Evolutionary conservation across 2,329 filamentous ascomycete genomes (phyloP).

Genomic region (Helotiales sp.): DNA sequence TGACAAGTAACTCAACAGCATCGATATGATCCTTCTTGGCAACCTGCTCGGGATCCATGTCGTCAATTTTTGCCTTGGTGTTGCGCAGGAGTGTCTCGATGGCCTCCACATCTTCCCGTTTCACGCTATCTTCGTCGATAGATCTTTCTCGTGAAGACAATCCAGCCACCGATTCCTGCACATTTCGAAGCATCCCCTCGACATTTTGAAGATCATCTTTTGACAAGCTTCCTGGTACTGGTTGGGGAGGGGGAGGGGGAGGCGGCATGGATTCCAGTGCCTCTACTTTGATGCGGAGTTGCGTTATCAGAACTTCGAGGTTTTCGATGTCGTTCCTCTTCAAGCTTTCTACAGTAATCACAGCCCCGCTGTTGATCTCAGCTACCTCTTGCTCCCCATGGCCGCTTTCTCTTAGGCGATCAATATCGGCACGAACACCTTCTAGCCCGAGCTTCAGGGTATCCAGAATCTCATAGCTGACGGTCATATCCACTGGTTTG

Average conservation of each 20-base stretch:
- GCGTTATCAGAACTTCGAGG: slow-evolving; percentile 80
- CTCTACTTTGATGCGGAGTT: slow-evolving; percentile 85
- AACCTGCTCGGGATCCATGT: slow-evolving; percentile 75
- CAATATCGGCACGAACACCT: slow-evolving; percentile 77
- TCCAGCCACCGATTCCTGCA: slow-evolving; percentile 64
- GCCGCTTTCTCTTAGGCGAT: slow-evolving; percentile 68
- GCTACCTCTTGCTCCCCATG: slow-evolving; percentile 56
- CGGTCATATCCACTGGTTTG: slow-evolving; percentile 80
- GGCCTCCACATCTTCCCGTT: slow-evolving; percentile 84
- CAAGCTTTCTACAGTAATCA: slow-evolving; percentile 58
- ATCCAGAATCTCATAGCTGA: slow-evolving; percentile 88
- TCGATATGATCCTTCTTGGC: slow-evolving; percentile 71
- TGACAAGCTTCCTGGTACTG: slow-evolving; percentile 49
- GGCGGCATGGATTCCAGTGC: slow-evolving; percentile 65
- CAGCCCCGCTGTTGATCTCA: slow-evolving; percentile 54
- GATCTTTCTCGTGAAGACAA: slow-evolving; percentile 50
- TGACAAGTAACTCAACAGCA: slow-evolving; percentile 58
- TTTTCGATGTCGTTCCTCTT: slow-evolving; percentile 80
- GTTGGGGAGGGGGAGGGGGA: slow-evolving; percentile 48
- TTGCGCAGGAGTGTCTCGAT: slow-evolving; percentile 91
- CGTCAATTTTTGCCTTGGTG: slow-evolving; percentile 86
- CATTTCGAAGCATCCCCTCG: slow-evolving; percentile 57
- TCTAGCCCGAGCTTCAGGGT: slow-evolving; percentile 83
- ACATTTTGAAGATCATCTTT: slow-evolving; percentile 61
- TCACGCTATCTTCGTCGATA: slow-evolving; percentile 56